Conservation (phyloP, 371 early-diverging fungal species). For the Mucor racemosus region DNA sequence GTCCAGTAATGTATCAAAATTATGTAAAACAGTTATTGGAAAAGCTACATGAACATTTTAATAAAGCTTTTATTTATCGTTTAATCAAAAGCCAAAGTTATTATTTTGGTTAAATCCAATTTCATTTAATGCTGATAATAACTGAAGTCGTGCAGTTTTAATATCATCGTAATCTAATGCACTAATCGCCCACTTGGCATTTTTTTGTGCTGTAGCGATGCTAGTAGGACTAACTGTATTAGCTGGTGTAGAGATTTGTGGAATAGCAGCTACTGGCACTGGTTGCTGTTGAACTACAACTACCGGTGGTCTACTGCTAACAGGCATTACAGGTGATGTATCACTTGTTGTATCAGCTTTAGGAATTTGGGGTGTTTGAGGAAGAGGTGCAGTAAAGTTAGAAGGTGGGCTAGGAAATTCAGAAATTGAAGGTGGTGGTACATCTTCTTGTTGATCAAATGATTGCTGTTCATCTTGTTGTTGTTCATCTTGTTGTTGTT, state of each 20-base stretch:
- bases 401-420: slow-evolving; percentile 60
- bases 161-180: slow-evolving; percentile 95
- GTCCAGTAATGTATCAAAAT: slow-evolving; percentile 65
- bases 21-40: slow-evolving; percentile 69
- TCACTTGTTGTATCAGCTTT: slow-evolving; percentile 14
- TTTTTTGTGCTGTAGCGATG: slow-evolving; percentile 81
- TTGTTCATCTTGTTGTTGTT: neutral
- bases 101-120: slow-evolving; percentile 49
- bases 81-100: slow-evolving; percentile 42
- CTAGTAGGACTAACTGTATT: slow-evolving; percentile 29
- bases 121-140: slow-evolving; percentile 75
- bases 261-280: neutral
- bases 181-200: slow-evolving; percentile 91
- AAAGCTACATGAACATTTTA: slow-evolving; percentile 42
- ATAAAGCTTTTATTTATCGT: neutral
- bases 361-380: slow-evolving; percentile 18
- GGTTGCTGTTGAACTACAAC: slow-evolving; percentile 12
- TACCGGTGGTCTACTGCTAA: neutral
- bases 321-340: slow-evolving; percentile 23
- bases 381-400: slow-evolving; percentile 50
- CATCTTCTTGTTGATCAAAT: neutral
- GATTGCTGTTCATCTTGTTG: neutral
- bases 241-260: slow-evolving; percentile 25
- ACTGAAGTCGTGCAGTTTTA: slow-evolving; percentile 79
- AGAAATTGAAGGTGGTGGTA: slow-evolving; percentile 37